Evolutionary conservation across 1,284 basidiomycete species (phyloP).

Genomic region (Cystobasidium slooffiae): DNA sequence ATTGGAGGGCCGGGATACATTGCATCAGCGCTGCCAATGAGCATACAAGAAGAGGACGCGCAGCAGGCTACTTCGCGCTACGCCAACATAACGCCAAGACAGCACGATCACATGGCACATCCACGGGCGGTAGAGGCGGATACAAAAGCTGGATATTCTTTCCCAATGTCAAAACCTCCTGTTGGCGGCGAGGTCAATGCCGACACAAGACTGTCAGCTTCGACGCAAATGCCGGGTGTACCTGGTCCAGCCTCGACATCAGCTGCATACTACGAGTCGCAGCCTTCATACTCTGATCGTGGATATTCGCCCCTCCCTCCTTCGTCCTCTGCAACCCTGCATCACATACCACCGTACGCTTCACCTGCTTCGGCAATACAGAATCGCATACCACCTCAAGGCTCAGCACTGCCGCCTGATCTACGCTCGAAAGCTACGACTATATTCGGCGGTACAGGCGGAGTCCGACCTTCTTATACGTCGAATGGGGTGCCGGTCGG

Average conservation of each 20-base stretch:
- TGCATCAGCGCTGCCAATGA: background rate
- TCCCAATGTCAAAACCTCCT: constrained; percentile 1
- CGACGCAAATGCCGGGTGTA: too few species aligned
- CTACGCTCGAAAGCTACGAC: constrained; percentile 1
- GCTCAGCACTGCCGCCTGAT: background rate
- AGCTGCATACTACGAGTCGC: background rate
- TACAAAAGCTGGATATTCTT: background rate
- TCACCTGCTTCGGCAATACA: background rate
- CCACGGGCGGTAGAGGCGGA: background rate
- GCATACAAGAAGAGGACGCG: background rate
- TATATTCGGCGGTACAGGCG: background rate
- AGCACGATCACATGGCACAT: background rate
- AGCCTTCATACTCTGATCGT: background rate
- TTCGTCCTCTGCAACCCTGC: background rate
- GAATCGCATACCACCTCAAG: background rate
- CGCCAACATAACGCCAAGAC: background rate
- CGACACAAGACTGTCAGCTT: too few species aligned
- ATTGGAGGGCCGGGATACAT: too few species aligned
- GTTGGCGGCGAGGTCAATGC: too few species aligned
- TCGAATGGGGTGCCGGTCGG: background rate
- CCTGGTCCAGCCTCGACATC: too few species aligned
- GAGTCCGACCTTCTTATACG: background rate
- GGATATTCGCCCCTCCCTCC: background rate
- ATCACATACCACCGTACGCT: background rate
- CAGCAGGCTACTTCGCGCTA: background rate